Percentiles rank a stretch among this genome's conserved stretches.
Evolutionary conservation across 2,329 filamentous ascomycete genomes (phyloP).

Genomic region (Arthroderma sp.): DNA sequence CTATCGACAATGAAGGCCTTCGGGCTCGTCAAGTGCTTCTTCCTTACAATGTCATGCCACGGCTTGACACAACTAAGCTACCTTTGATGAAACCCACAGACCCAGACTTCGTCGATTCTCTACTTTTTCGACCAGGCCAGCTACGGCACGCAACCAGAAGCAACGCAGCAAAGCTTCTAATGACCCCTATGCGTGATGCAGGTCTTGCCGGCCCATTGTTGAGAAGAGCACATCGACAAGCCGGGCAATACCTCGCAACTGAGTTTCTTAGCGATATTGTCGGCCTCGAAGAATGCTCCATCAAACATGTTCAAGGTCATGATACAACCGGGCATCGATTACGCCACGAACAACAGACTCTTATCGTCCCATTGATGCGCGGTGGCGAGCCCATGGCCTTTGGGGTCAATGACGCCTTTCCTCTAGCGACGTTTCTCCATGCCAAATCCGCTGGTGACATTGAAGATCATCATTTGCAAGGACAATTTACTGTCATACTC

Average conservation of each 20-base stretch:
- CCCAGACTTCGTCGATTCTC: slow-evolving; percentile 15
- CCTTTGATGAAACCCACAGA: slow-evolving; percentile 28
- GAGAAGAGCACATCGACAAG: slow-evolving; percentile 35
- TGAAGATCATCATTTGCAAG: slow-evolving; percentile 27
- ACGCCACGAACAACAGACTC: slow-evolving; percentile 33
- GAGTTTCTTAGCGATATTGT: slow-evolving; percentile 34
- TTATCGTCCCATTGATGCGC: slow-evolving; percentile 50
- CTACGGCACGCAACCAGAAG: slow-evolving; percentile 35
- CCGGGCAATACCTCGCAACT: slow-evolving; percentile 42
- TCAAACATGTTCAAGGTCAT: slow-evolving; percentile 41
- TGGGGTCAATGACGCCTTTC: slow-evolving; percentile 43
- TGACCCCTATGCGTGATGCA: slow-evolving; percentile 42
- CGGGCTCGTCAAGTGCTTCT: slow-evolving; percentile 36
- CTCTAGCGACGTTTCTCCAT: slow-evolving; percentile 36
- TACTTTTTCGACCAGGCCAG: slow-evolving; percentile 12
- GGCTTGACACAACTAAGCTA: slow-evolving; percentile 32
- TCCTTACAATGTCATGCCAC: slow-evolving; percentile 25
- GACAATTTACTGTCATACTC: slow-evolving; percentile 34
- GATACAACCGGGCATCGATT: slow-evolving; percentile 35
- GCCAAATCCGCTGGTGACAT: slow-evolving; percentile 30
- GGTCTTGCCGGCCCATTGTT: slow-evolving; percentile 33
- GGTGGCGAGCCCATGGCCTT: slow-evolving; percentile 50
- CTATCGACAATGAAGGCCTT: slow-evolving; percentile 31
- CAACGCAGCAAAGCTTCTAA: slow-evolving; percentile 38
- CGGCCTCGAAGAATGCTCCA: slow-evolving; percentile 37